Base-by-base conservation (phyloP, 139 green algal species). In the Chlamydomonas schloesseri region DNA sequence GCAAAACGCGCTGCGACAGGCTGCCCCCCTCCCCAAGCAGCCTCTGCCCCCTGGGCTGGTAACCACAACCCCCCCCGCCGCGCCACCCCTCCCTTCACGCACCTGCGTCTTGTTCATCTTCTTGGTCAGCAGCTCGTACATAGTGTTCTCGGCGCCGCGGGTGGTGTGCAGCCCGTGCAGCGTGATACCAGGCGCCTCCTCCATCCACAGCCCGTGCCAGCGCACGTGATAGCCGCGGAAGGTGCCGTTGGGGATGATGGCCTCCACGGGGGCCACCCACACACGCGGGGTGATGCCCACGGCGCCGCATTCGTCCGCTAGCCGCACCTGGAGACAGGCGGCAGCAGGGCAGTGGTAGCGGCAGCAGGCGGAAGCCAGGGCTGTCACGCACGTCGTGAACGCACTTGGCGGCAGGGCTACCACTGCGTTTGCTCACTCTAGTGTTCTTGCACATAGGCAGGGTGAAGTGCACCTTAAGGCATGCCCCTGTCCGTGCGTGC, bases 31-130 rank as follows among this genome's bases (percentile, higher is more conserved):
- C n/a, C n/a, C n/a, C n/a, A n/a, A n/a, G n/a, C n/a, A n/a, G n/a
- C n/a, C n/a, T n/a, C 11, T 57, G 50, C 50, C 50, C 50, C 14
- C 50, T 21, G 14, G 11, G 50, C 50, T 57, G 50, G 14, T 11
- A 11, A 57, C 50, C 50, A 57, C 15, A 29, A 10, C 65, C n/a
- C n/a, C 5, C 3, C n/a, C 31, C 10, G n/a, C 1, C 3, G 31
- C 21, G 0, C 2, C 69, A 55, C 15, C 20, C 34, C 17, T 18
- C 34, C 34, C 15, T 6, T 3, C 5, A 29, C 69, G 6, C 71
- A 85, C 79, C 79, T 85, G 79, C 47, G 79, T 85, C n/a, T 60
- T 68, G 79, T 85, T 85, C 28, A 85, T 85, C 26, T 60, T 58
- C 36, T 67, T 53, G 6, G 79, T 85, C 29, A 85, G 67, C 65